phyloP scores from a whole-genome alignment of 2,329 filamentous ascomycete species.

The Diaporthe citri region DNA sequence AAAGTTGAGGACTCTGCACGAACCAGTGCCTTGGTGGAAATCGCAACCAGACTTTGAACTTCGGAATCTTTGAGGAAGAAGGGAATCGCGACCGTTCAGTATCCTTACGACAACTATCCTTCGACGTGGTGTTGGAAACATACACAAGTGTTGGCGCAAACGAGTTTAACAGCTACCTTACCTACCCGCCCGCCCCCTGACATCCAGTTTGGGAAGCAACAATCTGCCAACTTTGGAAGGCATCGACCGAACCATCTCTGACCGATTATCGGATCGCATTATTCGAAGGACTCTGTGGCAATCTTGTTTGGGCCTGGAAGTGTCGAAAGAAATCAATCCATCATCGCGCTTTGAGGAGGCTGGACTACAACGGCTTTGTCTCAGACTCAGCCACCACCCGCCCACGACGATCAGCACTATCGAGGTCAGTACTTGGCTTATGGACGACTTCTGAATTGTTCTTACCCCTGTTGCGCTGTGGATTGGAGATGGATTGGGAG shows the following conservation, averaged over 20 bases:
- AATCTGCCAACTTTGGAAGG: background rate
- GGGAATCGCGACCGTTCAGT: background rate
- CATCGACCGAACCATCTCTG: background rate
- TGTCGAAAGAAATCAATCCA: background rate
- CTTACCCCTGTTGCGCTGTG: background rate
- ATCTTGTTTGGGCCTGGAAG: background rate
- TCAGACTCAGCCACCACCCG: conserved; percentile 32
- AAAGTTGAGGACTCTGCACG: conserved; percentile 8
- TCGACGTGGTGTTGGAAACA: conserved; percentile 19
- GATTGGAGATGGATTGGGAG: background rate
- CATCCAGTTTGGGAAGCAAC: conserved; percentile 34
- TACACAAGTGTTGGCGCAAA: conserved; percentile 26
- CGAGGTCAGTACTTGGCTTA: conserved; percentile 37
- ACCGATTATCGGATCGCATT: conserved; percentile 4
- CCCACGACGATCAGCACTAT: conserved; percentile 17
- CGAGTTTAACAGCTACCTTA: background rate
- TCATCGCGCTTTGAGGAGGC: conserved; percentile 5
- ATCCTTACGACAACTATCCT: conserved; percentile 17
- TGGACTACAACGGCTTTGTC: conserved; percentile 25
- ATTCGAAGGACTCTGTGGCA: background rate
- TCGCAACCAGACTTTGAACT: conserved; percentile 12
- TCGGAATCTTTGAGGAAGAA: conserved; percentile 4
- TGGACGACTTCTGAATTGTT: background rate
- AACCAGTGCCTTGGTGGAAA: conserved; percentile 22
- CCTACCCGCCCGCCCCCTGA: background rate